These are phyloP conservation scores for Debaryomyces singareniensis DNA, from an alignment of 1,139 yeast genomes.

Conservation along the genomic window DNA sequence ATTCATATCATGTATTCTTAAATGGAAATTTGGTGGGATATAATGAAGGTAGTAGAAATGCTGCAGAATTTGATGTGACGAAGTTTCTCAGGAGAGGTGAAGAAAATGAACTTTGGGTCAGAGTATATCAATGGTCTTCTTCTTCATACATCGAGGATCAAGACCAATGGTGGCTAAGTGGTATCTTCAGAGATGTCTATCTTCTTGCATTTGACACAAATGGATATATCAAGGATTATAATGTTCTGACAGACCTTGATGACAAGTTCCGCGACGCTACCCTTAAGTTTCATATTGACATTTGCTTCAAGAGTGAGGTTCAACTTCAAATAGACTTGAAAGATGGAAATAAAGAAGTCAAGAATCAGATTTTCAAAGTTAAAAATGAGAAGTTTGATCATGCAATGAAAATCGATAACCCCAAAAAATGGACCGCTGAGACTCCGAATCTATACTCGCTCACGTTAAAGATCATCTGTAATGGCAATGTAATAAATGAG, in stretches of 20 bases:
- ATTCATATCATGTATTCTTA: conserved; percentile 21
- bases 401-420: conserved; percentile 6
- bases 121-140: conserved; percentile 26
- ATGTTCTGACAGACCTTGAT: conserved; percentile 12
- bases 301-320: conserved; percentile 1
- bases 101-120: conserved; percentile 13
- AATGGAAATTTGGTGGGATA: conserved; percentile 22
- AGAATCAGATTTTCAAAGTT: conserved; percentile 2
- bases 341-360: background rate
- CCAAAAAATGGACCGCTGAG: conserved; percentile 27
- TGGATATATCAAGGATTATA: too few species aligned
- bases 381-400: conserved; percentile 1
- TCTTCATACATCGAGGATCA: conserved; percentile 28
- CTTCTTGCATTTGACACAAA: too few species aligned
- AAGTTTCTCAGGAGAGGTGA: conserved; percentile 3
- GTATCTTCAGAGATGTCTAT: too few species aligned
- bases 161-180: conserved; percentile 31
- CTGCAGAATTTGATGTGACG: conserved; percentile 22
- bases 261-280: conserved; percentile 5
- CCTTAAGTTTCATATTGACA: conserved; percentile 2
- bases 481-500: conserved; percentile 7
- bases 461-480: conserved; percentile 8
- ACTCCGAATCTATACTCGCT: conserved; percentile 21
- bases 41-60: conserved; percentile 24
- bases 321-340: conserved; percentile 2